These are phyloP conservation scores for Davidsoniella eucalypti DNA, from an alignment of 2,329 filamentous ascomycete genomes.

Conservation along the genomic window DNA sequence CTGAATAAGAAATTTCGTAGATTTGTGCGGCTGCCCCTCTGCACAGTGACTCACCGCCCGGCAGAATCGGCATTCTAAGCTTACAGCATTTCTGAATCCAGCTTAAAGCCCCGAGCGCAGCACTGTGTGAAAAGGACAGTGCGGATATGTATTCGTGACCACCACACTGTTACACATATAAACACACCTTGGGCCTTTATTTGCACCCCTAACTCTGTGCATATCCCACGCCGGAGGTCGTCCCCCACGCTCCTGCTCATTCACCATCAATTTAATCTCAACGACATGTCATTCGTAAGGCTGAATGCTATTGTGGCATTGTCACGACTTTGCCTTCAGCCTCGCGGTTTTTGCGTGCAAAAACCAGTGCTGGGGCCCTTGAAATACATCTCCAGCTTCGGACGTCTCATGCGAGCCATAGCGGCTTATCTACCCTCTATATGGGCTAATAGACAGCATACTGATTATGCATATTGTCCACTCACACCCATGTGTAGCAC, in stretches of 20 bases:
- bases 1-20: constrained; percentile 13
- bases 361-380: background rate
- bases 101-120: constrained; percentile 5
- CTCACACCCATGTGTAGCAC: background rate
- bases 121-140: constrained; percentile 1
- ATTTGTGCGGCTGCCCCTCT: constrained; percentile 13
- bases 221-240: constrained; percentile 8
- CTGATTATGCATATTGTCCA: background rate
- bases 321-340: background rate
- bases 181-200: constrained; percentile 3
- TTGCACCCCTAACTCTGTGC: constrained; percentile 1
- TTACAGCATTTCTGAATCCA: background rate
- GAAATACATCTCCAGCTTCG: background rate
- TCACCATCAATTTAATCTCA: constrained; percentile 7
- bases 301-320: background rate
- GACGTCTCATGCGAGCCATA: background rate
- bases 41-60: constrained; percentile 10
- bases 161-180: constrained; percentile 3
- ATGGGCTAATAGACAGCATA: too few species aligned
- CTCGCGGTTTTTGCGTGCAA: background rate
- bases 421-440: too few species aligned
- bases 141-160: background rate
- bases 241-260: constrained; percentile 10
- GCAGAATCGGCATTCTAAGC: constrained; percentile 6
- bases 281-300: constrained; percentile 8